Base-by-base conservation (phyloP, 345 rosid species). In the Balakata baccata region DNA sequence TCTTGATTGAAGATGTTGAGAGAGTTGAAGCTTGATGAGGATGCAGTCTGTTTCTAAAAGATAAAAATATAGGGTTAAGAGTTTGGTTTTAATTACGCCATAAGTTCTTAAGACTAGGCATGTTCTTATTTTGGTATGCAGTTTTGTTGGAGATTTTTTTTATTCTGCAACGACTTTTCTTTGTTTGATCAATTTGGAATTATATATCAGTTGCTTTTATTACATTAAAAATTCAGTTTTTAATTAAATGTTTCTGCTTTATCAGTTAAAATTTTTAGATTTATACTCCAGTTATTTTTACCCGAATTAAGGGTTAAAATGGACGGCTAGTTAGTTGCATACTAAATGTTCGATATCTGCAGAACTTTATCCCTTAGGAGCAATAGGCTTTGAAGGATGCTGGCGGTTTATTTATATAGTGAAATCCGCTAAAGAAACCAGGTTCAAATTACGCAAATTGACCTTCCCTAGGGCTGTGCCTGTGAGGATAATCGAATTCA, bases 1-100 rank as follows among this genome's bases (percentile, higher is more conserved):
- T 72, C 13, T 69, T 68, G 47, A 71, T 75, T 46, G 85, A 85
- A 0, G 87, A 75, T 0, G 72, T 2, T 7, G 84, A 78, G 78
- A 68, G 74, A 13, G 67, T 64, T 11, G 88, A 81, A 16, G 83
- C 73, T 29, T 77, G 78, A 79, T 49, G 7, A 16, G 23, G 45
- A 47, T 18, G 54, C 51, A 1, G 6, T n/a, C 25, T 29, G n/a
- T 10, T 58, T 47, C n/a, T 39, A 20, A 14, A 60, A 51, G 38
- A 34, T 41, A 63, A 51, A 66, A 45, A 22, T 45, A 50, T 68
- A 68, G 53, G 22, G 10, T 29, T 54, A 49, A 46, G 57, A 43
- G 52, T 56, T 66, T 14, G 0, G 3, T 29, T 56, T 58, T 25
- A n/a, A 6, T 60, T 65, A n/a, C 10, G 16, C 18, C 2, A 5